Evolutionary conservation across 1,284 basidiomycete genomes (phyloP), one percentile per base, ranked within the genome.

Genomic region (Ceratobasidium sp.): DNA sequence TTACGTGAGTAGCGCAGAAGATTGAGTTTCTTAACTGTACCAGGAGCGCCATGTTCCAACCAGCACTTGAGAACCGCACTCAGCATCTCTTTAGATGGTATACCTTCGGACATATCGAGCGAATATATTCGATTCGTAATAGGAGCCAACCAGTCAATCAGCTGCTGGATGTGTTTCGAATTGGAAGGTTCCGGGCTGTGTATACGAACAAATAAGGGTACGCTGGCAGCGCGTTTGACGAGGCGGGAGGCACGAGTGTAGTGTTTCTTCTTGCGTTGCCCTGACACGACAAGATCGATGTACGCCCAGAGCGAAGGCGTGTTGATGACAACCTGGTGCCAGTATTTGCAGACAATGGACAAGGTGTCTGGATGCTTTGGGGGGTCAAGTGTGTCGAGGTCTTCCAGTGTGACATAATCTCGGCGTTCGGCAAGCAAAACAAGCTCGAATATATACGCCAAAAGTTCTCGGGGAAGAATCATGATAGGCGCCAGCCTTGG

Each of bases 391-490:
- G 1, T 2, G 33, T 33, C 33, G 33, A 33, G 33, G n/a, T n/a
- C n/a, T n/a, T 33, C 33, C 1, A 4, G 33, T 33, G 4, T 4
- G 33, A 33, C 33, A 33, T 33, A 33, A 33, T 33, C 46, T 4
- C 64, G 20, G 39, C 4, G 64, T 40, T 67, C 20, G 12, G n/a
- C 4, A 12, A 33, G 40, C 1, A 70, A 23, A 33, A 55, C 33
- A 4, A 70, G 68, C 15, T 55, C 33, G 20, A 70, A 70, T 55
- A 72, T 70, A 42, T 56, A 39, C 9, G 28, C 6, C 5, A 70
- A n/a, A 18, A 70, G 55, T 39, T 70, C 68, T 13, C 26, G 68
- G 40, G 68, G 68, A 2, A 55, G 49, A 18, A 28, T n/a, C 3
- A 40, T 56, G 33, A 70, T 40, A 6, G 51, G 6, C 33, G 51